phyloP scores from a whole-genome alignment of 2,329 filamentous ascomycete genomes.

The Fusarium floridanum region DNA sequence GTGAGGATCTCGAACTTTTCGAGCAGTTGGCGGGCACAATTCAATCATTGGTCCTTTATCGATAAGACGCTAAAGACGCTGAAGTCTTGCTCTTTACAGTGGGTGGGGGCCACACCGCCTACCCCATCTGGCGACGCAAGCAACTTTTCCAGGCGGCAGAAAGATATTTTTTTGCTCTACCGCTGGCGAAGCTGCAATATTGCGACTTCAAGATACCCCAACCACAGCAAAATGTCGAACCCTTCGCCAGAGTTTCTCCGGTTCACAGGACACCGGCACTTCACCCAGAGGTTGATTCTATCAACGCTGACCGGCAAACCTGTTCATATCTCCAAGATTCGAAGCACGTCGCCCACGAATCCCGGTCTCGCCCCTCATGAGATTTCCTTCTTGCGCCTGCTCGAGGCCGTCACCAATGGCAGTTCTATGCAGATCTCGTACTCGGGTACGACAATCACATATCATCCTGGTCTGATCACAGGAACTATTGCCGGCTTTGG shows the following conservation, averaged over 20 bases:
- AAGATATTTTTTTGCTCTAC: slow-evolving; percentile 52
- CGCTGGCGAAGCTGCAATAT: slow-evolving; percentile 28
- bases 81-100: slow-evolving; percentile 21
- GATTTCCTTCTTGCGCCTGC: slow-evolving; percentile 93
- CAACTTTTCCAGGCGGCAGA: slow-evolving; percentile 50
- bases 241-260: slow-evolving; percentile 70
- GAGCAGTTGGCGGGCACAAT: slow-evolving; percentile 6
- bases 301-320: slow-evolving; percentile 91
- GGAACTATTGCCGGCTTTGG: slow-evolving; percentile 83
- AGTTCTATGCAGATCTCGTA: slow-evolving; percentile 95
- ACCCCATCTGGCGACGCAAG: slow-evolving; percentile 11
- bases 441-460: slow-evolving; percentile 93
- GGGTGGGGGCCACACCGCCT: slow-evolving; percentile 48
- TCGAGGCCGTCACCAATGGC: slow-evolving; percentile 96
- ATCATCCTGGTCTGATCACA: slow-evolving; percentile 91
- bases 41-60: slow-evolving; percentile 43
- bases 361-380: slow-evolving; percentile 93
- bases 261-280: slow-evolving; percentile 86
- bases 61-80: slow-evolving; percentile 45
- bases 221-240: slow-evolving; percentile 56
- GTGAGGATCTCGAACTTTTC: slow-evolving; percentile 43
- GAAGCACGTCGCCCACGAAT: slow-evolving; percentile 84
- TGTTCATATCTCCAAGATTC: slow-evolving; percentile 93
- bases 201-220: slow-evolving; percentile 42
- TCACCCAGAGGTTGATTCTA: slow-evolving; percentile 87